Evolutionary conservation across 1,139 yeast species (phyloP), one percentile per base, ranked within the genome.

Genomic region (Yamadazyma diddensiae): DNA sequence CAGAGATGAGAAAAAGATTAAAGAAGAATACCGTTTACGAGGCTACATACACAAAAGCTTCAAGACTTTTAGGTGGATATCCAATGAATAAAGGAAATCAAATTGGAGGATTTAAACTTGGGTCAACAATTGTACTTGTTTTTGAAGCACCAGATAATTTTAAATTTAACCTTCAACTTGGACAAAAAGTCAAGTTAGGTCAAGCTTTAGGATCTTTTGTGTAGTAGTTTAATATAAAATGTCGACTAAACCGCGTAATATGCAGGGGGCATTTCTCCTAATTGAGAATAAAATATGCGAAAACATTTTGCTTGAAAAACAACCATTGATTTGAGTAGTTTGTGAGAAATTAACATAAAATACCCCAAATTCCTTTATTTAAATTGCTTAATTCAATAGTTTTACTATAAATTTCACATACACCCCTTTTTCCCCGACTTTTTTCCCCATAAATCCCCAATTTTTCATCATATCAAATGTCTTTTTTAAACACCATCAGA

Each of bases 101-200:
- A 59, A 84, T 94, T 72, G 99, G 99, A 28, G 98, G 98, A 0
- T 94, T 94, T 60, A 86, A 85, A 65, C 70, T 94, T 34, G 99
- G 99, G 0, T 82, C 95, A 23, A 94, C 99, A 0, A 94, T 94
- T 18, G 98, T 94, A 12, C 70, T 94, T 41, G 94, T 94, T 20
- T 94, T 94, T 62, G 98, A 94, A 59, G 98, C 97, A 1, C 98
- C 98, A 22, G 71, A 70, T 35, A 66, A 66, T 42, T 94, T 90
- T 59, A 62, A 76, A 52, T 94, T 90, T 53, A 62, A 73, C 28
- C 73, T 90, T 34, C 65, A 73, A 35, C 70, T 74, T 11, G 95
- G 95, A 14, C 82, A 87, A 45, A 74, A 70, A 45, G 92, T 94
- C 27, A 78, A 80, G 54, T 80, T 92, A 73, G 99, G 99, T 15